phyloP scores from a whole-genome alignment of 225 moss, liverwort and hornwort species.

The Sphagnum tenellum region DNA sequence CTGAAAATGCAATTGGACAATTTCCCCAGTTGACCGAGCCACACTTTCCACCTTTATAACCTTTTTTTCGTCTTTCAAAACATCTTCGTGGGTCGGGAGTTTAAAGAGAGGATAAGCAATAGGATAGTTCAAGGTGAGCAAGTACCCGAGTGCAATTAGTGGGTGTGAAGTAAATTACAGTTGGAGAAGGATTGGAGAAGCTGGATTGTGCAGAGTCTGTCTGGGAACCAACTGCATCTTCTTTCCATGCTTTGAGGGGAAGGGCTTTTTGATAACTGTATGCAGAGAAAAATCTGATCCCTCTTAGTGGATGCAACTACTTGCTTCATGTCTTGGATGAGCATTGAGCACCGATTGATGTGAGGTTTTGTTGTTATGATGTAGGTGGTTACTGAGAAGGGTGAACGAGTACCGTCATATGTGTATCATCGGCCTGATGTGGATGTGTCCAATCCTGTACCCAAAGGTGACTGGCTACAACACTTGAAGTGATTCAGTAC shows the following conservation, averaged over 20 bases:
- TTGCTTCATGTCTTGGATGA: no score
- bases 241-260: not conserved
- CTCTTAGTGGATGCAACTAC: no score
- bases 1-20: no score
- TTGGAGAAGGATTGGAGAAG: not conserved
- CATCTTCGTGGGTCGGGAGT: not conserved
- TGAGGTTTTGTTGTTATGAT: not conserved
- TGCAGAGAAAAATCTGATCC: no score
- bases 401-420: slow-evolving; percentile 66
- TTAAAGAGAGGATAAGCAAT: no score
- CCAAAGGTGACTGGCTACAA: slow-evolving; percentile 73
- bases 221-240: not conserved
- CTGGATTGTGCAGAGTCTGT: not conserved
- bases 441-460: slow-evolving; percentile 54
- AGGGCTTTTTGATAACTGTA: no score
- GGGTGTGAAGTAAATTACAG: no score
- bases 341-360: not conserved
- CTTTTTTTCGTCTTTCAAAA: not conserved
- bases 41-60: not conserved
- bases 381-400: slow-evolving; percentile 75
- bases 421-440: slow-evolving; percentile 76
- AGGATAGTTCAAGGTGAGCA: no score
- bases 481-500: slow-evolving; percentile 6
- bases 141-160: no score
- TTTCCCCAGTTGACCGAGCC: no score